These are phyloP conservation scores for Oldenlandia corymbosa DNA, from an alignment of 257 asterid genomes.

Conservation along the genomic window DNA sequence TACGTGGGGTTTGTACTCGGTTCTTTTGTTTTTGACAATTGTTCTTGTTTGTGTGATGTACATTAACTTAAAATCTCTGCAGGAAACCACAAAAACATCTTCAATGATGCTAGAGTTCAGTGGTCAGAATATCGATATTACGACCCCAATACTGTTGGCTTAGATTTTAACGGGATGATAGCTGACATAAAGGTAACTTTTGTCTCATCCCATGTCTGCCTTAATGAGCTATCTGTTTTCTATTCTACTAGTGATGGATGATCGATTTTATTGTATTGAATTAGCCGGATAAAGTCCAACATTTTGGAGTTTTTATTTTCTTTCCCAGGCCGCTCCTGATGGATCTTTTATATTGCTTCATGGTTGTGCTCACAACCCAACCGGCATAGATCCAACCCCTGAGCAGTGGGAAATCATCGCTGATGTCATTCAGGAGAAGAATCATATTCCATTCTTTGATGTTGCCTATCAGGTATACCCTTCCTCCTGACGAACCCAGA, in stretches of 20 bases:
- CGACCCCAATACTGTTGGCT: constrained; percentile 88
- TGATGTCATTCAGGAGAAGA: constrained; percentile 86
- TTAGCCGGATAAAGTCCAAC: neutral
- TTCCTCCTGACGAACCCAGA: neutral
- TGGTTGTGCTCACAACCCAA: constrained; percentile 98
- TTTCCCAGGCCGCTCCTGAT: constrained; percentile 72
- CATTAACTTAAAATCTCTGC: constrained; percentile 23
- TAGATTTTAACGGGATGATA: constrained; percentile 94
- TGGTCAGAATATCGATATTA: constrained; percentile 95
- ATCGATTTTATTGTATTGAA: neutral
- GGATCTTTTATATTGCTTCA: constrained; percentile 93
- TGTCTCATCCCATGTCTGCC: constrained; percentile 11
- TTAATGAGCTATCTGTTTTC: too few relatives aligned
- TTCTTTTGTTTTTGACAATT: constrained; percentile 7
- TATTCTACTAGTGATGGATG: too few relatives aligned
- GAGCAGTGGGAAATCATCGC: constrained; percentile 89
- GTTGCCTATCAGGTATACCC: constrained; percentile 91
- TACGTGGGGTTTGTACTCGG: constrained; percentile 79
- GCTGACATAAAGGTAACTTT: constrained; percentile 82
- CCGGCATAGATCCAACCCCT: constrained; percentile 95
- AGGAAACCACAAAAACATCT: constrained; percentile 96
- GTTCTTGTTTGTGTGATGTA: neutral
- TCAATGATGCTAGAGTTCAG: constrained; percentile 87
- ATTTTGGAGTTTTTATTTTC: neutral
- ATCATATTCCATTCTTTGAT: constrained; percentile 90